Percentiles rank a stretch among this genome's conserved stretches.
Evolutionary conservation across 805 yeast species (phyloP).

Genomic region (Zygoascus tannicola): DNA sequence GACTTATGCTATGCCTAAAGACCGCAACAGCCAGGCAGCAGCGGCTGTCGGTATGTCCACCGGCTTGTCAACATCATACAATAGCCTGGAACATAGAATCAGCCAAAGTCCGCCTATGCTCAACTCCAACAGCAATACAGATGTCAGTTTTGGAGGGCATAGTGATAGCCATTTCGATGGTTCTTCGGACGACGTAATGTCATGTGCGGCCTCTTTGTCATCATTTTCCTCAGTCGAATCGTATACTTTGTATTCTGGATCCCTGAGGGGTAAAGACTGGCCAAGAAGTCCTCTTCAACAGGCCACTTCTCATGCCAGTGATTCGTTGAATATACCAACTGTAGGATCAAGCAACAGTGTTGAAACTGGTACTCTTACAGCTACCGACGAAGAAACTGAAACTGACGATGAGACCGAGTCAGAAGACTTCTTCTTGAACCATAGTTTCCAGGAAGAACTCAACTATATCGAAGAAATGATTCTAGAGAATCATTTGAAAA

Average conservation of each 20-base stretch:
- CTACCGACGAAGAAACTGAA: not conserved
- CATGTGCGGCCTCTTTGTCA: not conserved
- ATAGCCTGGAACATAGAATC: not conserved
- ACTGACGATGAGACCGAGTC: not conserved
- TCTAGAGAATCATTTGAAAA: conserved; percentile 10
- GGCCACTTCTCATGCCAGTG: not conserved
- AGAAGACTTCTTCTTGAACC: not conserved
- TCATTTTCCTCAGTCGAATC: not conserved
- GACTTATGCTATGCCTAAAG: not conserved
- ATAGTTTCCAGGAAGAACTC: not conserved
- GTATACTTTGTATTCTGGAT: not conserved
- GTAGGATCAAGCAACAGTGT: not conserved
- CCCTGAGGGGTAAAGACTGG: not conserved
- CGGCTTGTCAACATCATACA: not conserved
- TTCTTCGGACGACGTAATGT: not conserved
- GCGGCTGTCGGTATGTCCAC: not conserved
- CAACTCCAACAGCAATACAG: not conserved
- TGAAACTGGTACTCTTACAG: not conserved
- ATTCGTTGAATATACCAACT: not conserved
- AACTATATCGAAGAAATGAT: conserved; percentile 7
- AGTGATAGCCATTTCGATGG: not conserved
- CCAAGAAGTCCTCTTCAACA: not conserved
- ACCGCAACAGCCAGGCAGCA: too few relatives aligned
- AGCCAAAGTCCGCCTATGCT: not conserved
- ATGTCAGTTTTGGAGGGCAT: too few relatives aligned